Base-by-base conservation (phyloP, 2,329 filamentous ascomycete species). In the Penicillium sp. region DNA sequence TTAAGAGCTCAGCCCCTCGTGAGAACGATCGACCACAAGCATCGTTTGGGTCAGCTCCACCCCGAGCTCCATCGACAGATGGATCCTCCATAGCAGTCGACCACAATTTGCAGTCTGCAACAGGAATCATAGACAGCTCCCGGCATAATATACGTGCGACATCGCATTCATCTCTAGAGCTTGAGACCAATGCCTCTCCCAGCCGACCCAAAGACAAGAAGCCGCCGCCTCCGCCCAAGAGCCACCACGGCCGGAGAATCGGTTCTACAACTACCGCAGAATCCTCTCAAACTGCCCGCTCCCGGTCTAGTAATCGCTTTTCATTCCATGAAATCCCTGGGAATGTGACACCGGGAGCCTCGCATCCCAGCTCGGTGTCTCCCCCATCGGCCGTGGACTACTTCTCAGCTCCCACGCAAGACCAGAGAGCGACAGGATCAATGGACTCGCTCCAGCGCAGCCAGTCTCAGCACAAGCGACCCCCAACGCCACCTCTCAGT, bases 211-310 rank as follows among this genome's bases (percentile, higher is more conserved):
- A 79, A 60, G 88, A 87, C 67, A 85, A 84, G 71, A 84, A 83
- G 59, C 87, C 88, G 13, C 89, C 89, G 6, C 69, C 69, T 5
- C 87, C 88, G 7, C 89, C 89, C 10, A 90, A 82, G 67, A 91
- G 88, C 47, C 84, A 89, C 51, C 89, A 92, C 73, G 90, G 90
- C 4, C 92, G 88, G 71, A 79, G 86, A 16, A 88, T 93, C 60
- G 84, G 80, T 60, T 70, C 51, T 53, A 67, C 70, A 59, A 61
- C 72, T 29, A 58, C 69, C 16, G 59, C 64, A 4, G 16, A 66
- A 58, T 43, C 61, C 19, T 60, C 58, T 29, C 68, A 47, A 55
- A 62, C 61, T 45, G 61, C 53, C 42, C 61, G 65, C 4, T 57
- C 60, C 46, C 63, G 60, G 54, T 59, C 70, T 48, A 58, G 65